Evolutionary conservation across 129 eudicot genomes (phyloP).

Genomic region (Flaveria robusta): DNA sequence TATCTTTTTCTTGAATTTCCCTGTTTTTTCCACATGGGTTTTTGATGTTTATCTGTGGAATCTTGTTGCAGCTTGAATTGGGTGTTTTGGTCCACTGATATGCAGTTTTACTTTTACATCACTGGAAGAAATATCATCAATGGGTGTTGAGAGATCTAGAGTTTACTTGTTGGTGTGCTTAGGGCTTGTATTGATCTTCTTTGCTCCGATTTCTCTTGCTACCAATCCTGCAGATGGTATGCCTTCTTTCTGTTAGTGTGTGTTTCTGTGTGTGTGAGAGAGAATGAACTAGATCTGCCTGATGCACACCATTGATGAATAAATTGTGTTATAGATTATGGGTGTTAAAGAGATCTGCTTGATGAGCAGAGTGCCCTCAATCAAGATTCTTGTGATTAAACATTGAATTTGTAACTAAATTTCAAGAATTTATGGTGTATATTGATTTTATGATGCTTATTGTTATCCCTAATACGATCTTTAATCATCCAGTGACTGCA

Average conservation of each 20-base stretch:
- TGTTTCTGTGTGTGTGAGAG: constrained; percentile 23
- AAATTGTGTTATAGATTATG: neutral
- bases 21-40: neutral
- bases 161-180: constrained; percentile 42
- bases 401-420: neutral
- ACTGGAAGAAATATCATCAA: constrained; percentile 33
- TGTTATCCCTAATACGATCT: neutral
- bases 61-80: constrained; percentile 35
- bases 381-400: too few relatives aligned
- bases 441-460: neutral
- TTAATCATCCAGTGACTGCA: constrained; percentile 68
- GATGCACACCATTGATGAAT: constrained; percentile 11
- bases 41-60: neutral
- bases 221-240: constrained; percentile 86
- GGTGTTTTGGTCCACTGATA: constrained; percentile 40
- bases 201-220: constrained; percentile 44
- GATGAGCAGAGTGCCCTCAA: too few relatives aligned
- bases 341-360: too few relatives aligned
- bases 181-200: constrained; percentile 41
- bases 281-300: constrained; percentile 35
- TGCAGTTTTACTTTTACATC: too few relatives aligned
- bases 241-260: constrained; percentile 10
- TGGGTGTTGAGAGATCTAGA: constrained; percentile 66
- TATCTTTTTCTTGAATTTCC: neutral
- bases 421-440: neutral